Base-by-base conservation (phyloP, 2,329 filamentous ascomycete genomes). In the Fusarium sp. region DNA sequence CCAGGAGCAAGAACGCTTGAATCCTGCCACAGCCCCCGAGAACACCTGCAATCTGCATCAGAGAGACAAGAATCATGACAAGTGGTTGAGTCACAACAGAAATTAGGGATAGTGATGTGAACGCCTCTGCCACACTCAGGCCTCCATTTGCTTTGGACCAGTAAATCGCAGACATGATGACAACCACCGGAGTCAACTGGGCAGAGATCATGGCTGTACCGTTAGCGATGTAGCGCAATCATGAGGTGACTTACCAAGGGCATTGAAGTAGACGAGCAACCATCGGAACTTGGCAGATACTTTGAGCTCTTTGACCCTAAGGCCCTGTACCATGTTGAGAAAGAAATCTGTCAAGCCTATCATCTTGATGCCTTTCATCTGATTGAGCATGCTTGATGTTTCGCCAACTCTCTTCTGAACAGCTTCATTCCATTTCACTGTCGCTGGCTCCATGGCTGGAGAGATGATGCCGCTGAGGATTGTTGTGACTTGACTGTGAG, bases 341-440 rank as follows among this genome's bases (percentile, higher is more conserved):
- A 85, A 74, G 36, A 76, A 80, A 34, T 80, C 77, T 3, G 79
- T 80, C 9, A 86, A 77, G 0, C 85, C 85, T 72, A 82, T 82
- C 81, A 86, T 84, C 54, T 86, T 86, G 62, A 86, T 77, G 5
- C 82, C 81, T 62, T 85, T 86, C 70, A 86, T 85, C 17, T 81
- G 79, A 8, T 75, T 76, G 3, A 86, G 78, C 76, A 84, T 83
- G n/a, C 76, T 79, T 12, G 83, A 81, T 1, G 83, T 84, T 34
- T 81, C 77, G 3, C 81, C 79, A 36, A 86, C 80, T 14, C 85
- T 81, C 48, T 78, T 77, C 67, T 86, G 81, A n/a, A 84, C 81
- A 8, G 82, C 82, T 36, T 76, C 70, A 5, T 82, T 80, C 85
- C 85, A 87, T 22, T 79, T 72, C 5, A 81, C 74, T 3, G 71